Evolutionary conservation across 345 rosid species (phyloP), one percentile per base, ranked within the genome.

Genomic region (Populus nigra): DNA sequence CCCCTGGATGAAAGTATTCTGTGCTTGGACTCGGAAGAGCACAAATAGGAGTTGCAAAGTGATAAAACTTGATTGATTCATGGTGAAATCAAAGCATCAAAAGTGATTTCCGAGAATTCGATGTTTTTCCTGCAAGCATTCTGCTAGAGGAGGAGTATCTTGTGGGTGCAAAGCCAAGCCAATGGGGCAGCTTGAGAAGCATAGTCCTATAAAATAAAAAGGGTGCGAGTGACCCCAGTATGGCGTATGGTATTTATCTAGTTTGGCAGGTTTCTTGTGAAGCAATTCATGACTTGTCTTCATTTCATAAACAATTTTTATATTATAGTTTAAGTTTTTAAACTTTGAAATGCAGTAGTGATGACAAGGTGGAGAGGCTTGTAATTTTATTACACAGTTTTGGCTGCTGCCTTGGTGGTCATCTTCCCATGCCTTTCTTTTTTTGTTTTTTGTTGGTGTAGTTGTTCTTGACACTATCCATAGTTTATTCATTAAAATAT

Each of bases 311-410:
- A 50, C 59, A 5, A 31, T 65, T 76, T 76, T 76, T 36, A 69
- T 39, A 43, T 61, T 13, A 7, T 53, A 9, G 43, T 53, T 4
- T 5, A 17, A 53, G 55, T 27, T 69, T 77, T 79, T 41, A 33
- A 65, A 25, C 18, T 73, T 72, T 16, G 69, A 66, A 68, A 16
- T 75, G 73, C 57, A 71, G 83, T 22, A 39, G 81, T 77, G 88
- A 86, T 73, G 84, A 39, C 71, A 76, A 75, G 49, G 79, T 87
- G 85, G 83, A 45, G 69, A 50, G 68, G 17, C 65, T 29, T 77
- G 65, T 73, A 38, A 17, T 59, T 59, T 38, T 31, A 47, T 1
- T 5, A 18, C 25, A 73, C n/a, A 73, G 45, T 53, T 72, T 76
- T 43, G 82, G 65, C 3, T 39, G 55, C 69, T 82, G 81, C 73